phyloP scores from a whole-genome alignment of 768 basidiomycete genomes.

The Kwoniella bestiolae region DNA sequence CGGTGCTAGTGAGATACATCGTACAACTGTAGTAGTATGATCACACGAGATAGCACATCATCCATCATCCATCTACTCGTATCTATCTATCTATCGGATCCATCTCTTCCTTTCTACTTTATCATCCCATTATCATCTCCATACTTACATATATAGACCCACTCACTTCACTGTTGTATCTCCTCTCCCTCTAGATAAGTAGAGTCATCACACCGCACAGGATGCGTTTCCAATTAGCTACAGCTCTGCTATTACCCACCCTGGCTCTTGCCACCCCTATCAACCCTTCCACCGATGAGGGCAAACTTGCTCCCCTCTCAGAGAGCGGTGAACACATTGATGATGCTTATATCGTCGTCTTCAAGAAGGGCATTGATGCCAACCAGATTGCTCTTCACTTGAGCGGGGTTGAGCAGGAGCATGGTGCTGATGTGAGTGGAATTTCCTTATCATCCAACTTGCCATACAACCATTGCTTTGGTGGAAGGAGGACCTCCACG shows the following conservation, averaged over 20 bases:
- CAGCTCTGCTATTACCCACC: slow-evolving; percentile 37
- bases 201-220: slow-evolving; percentile 11
- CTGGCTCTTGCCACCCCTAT: slow-evolving; percentile 44
- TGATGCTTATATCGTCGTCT: slow-evolving; percentile 91
- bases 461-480: slow-evolving; percentile 3
- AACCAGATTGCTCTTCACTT: slow-evolving; percentile 69
- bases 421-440: slow-evolving; percentile 61
- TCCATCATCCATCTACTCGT: slow-evolving; percentile 15
- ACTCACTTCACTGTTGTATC: slow-evolving; percentile 9
- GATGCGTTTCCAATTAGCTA: slow-evolving; percentile 39
- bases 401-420: slow-evolving; percentile 72
- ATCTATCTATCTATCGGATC: slow-evolving; percentile 4
- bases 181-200: slow-evolving; percentile 1
- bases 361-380: slow-evolving; percentile 71
- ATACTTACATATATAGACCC: background rate
- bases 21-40: background rate
- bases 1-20: slow-evolving; percentile 2
- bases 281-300: slow-evolving; percentile 19
- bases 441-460: background rate
- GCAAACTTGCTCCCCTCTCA: slow-evolving; percentile 48
- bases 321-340: slow-evolving; percentile 48
- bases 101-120: slow-evolving; percentile 16
- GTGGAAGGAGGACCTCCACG: slow-evolving; percentile 1
- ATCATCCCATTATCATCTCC: slow-evolving; percentile 10
- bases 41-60: slow-evolving; percentile 17